These are phyloP conservation scores for Solanum chmielewskii DNA, from an alignment of 257 asterid species.

Conservation along the genomic window DNA sequence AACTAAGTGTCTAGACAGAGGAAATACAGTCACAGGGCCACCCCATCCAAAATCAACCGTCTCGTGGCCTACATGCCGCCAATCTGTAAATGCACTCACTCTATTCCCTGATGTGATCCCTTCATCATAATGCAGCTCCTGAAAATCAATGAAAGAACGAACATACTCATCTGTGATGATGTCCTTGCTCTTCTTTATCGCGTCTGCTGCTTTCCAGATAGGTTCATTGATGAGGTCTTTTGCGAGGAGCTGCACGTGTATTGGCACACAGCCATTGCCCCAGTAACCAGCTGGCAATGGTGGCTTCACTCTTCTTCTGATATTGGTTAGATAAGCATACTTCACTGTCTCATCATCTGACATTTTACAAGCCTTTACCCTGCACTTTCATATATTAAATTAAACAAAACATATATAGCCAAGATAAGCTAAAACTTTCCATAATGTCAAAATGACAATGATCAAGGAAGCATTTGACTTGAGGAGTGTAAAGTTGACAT, in stretches of 20 bases:
- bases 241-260: conserved; percentile 55
- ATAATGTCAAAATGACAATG: not conserved
- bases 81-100: conserved; percentile 82
- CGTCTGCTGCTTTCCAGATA: conserved; percentile 38
- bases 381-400: conserved; percentile 23
- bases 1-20: conserved; percentile 49
- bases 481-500: not conserved
- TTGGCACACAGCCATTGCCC: conserved; percentile 91
- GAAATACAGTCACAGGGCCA: conserved; percentile 65
- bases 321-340: conserved; percentile 60
- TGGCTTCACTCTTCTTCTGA: conserved; percentile 47
- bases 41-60: conserved; percentile 86
- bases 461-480: not conserved
- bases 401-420: not conserved
- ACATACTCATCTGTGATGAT: conserved; percentile 44
- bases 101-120: conserved; percentile 63
- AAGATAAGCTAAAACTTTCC: not conserved
- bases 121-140: conserved; percentile 47
- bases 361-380: conserved; percentile 33
- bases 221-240: conserved; percentile 45
- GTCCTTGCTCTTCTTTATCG: conserved; percentile 63
- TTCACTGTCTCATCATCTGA: conserved; percentile 43
- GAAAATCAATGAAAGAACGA: conserved; percentile 53
- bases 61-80: conserved; percentile 91
- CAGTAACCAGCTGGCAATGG: conserved; percentile 64